Evolutionary conservation across 2,329 filamentous ascomycete genomes (phyloP).

Genomic region (Colletotrichum paranaense): DNA sequence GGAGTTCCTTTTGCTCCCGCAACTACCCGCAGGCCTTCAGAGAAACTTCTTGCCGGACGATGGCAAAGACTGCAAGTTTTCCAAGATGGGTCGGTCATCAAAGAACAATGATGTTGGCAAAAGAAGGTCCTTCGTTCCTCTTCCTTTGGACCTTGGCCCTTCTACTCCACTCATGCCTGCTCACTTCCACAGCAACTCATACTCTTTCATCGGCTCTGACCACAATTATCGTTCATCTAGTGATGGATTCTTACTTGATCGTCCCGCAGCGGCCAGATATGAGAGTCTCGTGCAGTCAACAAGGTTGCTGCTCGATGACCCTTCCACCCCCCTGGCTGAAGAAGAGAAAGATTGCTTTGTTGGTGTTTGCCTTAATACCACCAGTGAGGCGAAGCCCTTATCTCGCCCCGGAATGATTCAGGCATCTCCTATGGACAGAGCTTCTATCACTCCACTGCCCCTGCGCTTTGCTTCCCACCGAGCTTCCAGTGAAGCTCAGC

Average conservation of each 20-base stretch:
- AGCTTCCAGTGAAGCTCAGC: constrained; percentile 3
- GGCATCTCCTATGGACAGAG: background rate
- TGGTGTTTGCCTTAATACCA: constrained; percentile 3
- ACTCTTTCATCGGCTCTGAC: background rate
- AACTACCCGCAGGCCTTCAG: constrained; percentile 42
- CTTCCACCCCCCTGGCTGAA: background rate
- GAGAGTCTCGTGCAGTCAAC: background rate
- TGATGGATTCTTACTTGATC: constrained; percentile 1
- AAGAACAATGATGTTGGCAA: constrained; percentile 1
- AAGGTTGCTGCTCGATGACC: background rate
- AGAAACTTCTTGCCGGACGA: constrained; percentile 23
- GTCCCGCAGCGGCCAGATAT: background rate
- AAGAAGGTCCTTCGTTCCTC: constrained; percentile 17
- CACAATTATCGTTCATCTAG: background rate
- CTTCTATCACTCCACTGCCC: background rate
- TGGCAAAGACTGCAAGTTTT: constrained; percentile 16
- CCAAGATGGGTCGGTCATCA: background rate
- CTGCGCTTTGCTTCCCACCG: constrained; percentile 1
- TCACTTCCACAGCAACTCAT: constrained; percentile 8
- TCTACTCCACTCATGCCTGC: constrained; percentile 24
- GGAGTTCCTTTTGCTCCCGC: constrained; percentile 50
- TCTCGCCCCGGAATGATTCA: background rate
- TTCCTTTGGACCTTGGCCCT: constrained; percentile 26
- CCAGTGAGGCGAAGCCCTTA: background rate
- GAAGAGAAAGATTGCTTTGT: constrained; percentile 6